These are phyloP conservation scores for Solanum ossicruentum DNA, from an alignment of 257 asterid species.

Conservation along the genomic window DNA sequence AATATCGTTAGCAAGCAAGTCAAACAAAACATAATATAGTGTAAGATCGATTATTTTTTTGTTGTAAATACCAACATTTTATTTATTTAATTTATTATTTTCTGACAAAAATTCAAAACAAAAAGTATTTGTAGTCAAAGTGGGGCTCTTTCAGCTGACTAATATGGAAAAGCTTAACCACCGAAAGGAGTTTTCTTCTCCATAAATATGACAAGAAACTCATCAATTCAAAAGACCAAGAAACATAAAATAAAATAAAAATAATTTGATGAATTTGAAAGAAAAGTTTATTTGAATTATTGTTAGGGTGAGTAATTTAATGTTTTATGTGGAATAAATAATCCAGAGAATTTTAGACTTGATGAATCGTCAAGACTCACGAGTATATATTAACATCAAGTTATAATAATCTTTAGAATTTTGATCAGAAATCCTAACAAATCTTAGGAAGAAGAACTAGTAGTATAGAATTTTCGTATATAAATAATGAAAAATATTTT, in stretches of 20 bases:
- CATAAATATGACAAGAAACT: not conserved
- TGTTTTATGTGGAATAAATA: not conserved
- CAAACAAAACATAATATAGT: not conserved
- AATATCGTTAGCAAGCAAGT: conserved; percentile 32
- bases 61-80: not conserved
- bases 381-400: not conserved
- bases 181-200: not conserved
- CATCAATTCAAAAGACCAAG: not conserved
- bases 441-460: not conserved
- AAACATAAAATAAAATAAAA: not conserved
- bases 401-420: not conserved
- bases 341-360: not conserved
- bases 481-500: no score
- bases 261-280: not conserved
- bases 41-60: not conserved
- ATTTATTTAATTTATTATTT: not conserved
- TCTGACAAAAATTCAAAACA: not conserved
- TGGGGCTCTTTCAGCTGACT: not conserved
- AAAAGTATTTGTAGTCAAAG: not conserved
- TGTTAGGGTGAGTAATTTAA: not conserved
- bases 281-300: not conserved
- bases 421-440: not conserved
- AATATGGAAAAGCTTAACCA: not conserved
- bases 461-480: no score
- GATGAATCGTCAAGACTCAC: no score